Evolutionary conservation across 495 filamentous ascomycete genomes (phyloP), one percentile per base, ranked within the genome.

Genomic region (Symbiotaphrina buchneri): DNA sequence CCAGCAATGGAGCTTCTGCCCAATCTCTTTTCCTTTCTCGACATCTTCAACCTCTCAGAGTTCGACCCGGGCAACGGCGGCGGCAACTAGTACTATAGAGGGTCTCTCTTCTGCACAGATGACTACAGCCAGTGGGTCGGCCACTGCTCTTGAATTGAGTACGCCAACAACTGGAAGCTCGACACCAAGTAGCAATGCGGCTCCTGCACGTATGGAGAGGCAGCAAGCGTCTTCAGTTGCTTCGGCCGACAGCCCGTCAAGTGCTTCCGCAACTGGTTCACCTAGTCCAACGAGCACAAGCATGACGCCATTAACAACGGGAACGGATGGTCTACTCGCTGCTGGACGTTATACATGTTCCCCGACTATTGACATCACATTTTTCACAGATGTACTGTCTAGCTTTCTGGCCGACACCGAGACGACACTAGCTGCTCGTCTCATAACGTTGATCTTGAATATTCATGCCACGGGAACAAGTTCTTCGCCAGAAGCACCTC

Each of bases 271-370:
- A 2, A 26, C 13, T 14, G 4, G 21, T 22, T 24, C 31, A 13
- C 3, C 31, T 3, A 14, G n/a, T 5, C 17, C 31, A 5, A 8
- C 30, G 20, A 20, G 16, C 16, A 21, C 30, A 3, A 18, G 18
- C n/a, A n/a, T n/a, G n/a, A n/a, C n/a, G n/a, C n/a, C n/a, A n/a
- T n/a, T n/a, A n/a, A n/a, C n/a, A n/a, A n/a, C n/a, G n/a, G n/a
- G n/a, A n/a, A n/a, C n/a, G n/a, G n/a, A n/a, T n/a, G n/a, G n/a
- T 6, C n/a, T 6, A n/a, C 14, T 21, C 5, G 18, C 7, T 3
- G 4, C 66, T 26, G 69, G 69, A n/a, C 47, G 49, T 0, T 73
- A 65, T 41, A 41, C 50, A n/a, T 76, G 71, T 44, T 61, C 62
- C 1, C 39, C 56, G 4, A 44, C 44, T 6, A 49, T 69, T 3